phyloP scores from a whole-genome alignment of 2,329 filamentous ascomycete genomes.

The Pseudogymnoascus sp. region DNA sequence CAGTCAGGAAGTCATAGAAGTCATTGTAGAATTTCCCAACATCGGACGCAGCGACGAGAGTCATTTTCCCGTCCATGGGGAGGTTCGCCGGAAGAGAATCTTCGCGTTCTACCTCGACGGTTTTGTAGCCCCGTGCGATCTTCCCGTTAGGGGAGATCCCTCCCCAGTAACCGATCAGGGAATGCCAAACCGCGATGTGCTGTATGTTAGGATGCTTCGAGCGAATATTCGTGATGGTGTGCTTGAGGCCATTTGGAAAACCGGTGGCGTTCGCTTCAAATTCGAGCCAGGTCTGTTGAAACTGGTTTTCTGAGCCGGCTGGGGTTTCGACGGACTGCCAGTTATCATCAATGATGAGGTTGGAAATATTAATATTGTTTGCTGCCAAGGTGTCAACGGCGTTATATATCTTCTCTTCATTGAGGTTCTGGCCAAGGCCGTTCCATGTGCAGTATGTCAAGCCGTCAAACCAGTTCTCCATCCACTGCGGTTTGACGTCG shows the following conservation, averaged over 20 bases:
- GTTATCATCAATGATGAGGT: slow-evolving; percentile 92
- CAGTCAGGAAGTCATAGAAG: slow-evolving; percentile 76
- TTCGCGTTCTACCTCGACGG: slow-evolving; percentile 49
- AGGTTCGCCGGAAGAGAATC: slow-evolving; percentile 40
- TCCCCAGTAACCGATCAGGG: slow-evolving; percentile 82
- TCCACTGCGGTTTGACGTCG: slow-evolving; percentile 57
- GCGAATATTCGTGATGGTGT: slow-evolving; percentile 63
- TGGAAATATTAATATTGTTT: slow-evolving; percentile 70
- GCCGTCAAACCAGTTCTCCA: slow-evolving; percentile 86
- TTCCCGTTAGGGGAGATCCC: slow-evolving; percentile 70
- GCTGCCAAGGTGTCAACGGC: slow-evolving; percentile 66
- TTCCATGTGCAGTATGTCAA: slow-evolving; percentile 98
- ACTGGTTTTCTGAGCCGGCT: slow-evolving; percentile 39
- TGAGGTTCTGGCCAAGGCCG: slow-evolving; percentile 74
- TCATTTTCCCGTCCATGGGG: slow-evolving; percentile 57
- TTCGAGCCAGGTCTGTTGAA: slow-evolving; percentile 61
- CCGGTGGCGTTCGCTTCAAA: slow-evolving; percentile 78
- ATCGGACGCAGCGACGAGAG: slow-evolving; percentile 67
- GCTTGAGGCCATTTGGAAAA: slow-evolving; percentile 75
- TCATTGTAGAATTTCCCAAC: slow-evolving; percentile 75
- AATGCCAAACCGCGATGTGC: slow-evolving; percentile 92
- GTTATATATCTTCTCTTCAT: slow-evolving; percentile 68
- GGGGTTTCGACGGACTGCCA: slow-evolving; percentile 71
- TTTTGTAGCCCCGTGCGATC: slow-evolving; percentile 74
- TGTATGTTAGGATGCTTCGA: slow-evolving; percentile 63